Conservation (phyloP, 2,329 filamentous ascomycete species). For the Allantophomopsis cytisporea region DNA sequence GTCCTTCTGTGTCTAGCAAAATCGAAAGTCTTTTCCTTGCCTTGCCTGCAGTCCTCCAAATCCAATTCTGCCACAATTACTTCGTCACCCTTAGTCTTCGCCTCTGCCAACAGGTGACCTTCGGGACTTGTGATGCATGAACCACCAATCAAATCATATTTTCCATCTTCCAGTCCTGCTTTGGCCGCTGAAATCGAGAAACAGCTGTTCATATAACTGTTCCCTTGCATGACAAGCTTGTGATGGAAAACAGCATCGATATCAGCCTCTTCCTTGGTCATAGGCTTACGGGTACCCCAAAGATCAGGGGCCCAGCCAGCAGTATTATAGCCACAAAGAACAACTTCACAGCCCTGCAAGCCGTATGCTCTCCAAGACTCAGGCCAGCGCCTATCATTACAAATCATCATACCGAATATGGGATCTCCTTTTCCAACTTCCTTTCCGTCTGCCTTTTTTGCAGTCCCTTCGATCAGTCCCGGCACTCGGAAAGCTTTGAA, state of each 20-base stretch:
- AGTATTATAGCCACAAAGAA: constrained; percentile 36
- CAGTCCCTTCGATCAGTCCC: constrained; percentile 23
- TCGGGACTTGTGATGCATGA: constrained; percentile 29
- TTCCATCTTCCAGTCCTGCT: constrained; percentile 31
- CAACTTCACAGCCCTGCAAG: constrained; percentile 32
- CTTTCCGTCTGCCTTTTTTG: constrained; percentile 18
- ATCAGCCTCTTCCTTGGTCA: constrained; percentile 28
- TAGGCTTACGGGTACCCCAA: constrained; percentile 25
- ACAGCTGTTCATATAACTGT: constrained; percentile 34
- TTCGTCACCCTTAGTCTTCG: constrained; percentile 29
- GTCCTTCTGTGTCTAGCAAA: constrained; percentile 22
- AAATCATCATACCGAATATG: constrained; percentile 39
- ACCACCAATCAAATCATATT: constrained; percentile 29
- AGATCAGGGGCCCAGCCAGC: constrained; percentile 31
- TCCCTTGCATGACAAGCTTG: constrained; percentile 30
- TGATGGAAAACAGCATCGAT: constrained; percentile 35
- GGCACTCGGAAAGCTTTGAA: constrained; percentile 38
- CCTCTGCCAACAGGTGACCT: constrained; percentile 30
- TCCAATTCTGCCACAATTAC: constrained; percentile 32
- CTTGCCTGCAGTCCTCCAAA: constrained; percentile 25
- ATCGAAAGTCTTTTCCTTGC: constrained; percentile 23
- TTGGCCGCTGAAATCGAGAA: constrained; percentile 31
- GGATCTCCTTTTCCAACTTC: constrained; percentile 27
- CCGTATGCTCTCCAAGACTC: constrained; percentile 38
- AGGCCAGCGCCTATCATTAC: constrained; percentile 39